phyloP scores from a whole-genome alignment of 1,284 basidiomycete species.

The Microbotryomycetes sp. region DNA sequence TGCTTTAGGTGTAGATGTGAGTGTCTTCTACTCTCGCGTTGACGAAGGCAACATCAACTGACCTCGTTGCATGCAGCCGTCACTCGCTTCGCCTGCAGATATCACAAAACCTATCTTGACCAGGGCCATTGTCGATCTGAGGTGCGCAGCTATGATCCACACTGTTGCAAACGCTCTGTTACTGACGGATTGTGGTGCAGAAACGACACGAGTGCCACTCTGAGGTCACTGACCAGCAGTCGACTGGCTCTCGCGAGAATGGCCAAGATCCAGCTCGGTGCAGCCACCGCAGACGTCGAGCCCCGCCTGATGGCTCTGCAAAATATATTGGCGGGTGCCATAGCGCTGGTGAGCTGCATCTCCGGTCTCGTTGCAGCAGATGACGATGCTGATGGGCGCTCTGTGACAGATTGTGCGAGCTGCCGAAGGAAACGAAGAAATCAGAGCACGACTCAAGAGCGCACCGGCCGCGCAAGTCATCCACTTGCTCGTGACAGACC shows the following conservation, averaged over 20 bases:
- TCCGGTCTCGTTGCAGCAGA: too few relatives aligned
- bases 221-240: background rate
- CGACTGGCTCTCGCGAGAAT: too few relatives aligned
- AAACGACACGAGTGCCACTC: background rate
- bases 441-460: too few relatives aligned
- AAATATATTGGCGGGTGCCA: constrained; percentile 5
- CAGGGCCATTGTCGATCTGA: constrained; percentile 13
- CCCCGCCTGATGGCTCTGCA: constrained; percentile 8
- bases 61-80: background rate
- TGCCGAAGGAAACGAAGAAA: too few relatives aligned
- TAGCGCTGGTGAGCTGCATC: constrained; percentile 16
- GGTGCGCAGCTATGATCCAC: constrained; percentile 9
- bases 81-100: constrained; percentile 10
- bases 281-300: constrained; percentile 2
- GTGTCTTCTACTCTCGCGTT: background rate
- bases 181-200: background rate
- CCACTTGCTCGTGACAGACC: too few relatives aligned
- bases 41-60: too few relatives aligned
- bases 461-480: too few relatives aligned
- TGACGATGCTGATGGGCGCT: too few relatives aligned
- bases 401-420: too few relatives aligned
- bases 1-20: constrained; percentile 22
- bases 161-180: background rate
- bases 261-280: too few relatives aligned
- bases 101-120: constrained; percentile 17